These are phyloP conservation scores for Penicillium flavigenum DNA, from an alignment of 495 filamentous ascomycete genomes.

Conservation along the genomic window DNA sequence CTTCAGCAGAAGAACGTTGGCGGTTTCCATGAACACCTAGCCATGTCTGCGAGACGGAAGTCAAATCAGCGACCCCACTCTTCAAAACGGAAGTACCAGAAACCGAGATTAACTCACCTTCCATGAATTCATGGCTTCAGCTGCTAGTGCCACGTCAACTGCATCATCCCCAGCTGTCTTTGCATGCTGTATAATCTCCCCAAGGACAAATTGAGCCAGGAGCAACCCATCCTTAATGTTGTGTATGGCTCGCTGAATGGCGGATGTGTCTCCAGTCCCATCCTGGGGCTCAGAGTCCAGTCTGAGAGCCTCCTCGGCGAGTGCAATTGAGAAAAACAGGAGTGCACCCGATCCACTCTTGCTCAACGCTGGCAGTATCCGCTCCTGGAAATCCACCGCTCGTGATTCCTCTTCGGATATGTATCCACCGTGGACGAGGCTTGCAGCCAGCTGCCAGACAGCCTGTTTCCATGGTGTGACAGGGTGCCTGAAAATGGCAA, in stretches of 20 bases:
- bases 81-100: neutral
- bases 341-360: slow-evolving; percentile 55
- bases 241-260: slow-evolving; percentile 21
- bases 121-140: slow-evolving; percentile 39
- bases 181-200: slow-evolving; percentile 32
- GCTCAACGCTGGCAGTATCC: slow-evolving; percentile 50
- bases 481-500: slow-evolving; percentile 75
- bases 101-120: slow-evolving; percentile 27
- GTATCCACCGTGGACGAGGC: slow-evolving; percentile 53
- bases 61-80: neutral
- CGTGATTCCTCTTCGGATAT: slow-evolving; percentile 50
- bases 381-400: slow-evolving; percentile 46
- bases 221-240: slow-evolving; percentile 42
- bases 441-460: slow-evolving; percentile 65
- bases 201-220: slow-evolving; percentile 39
- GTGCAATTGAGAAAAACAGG: slow-evolving; percentile 68
- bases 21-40: slow-evolving; percentile 24
- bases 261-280: slow-evolving; percentile 9
- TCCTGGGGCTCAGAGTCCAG: slow-evolving; percentile 25
- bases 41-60: slow-evolving; percentile 15
- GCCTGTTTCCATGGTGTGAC: slow-evolving; percentile 66
- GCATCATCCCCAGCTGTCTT: slow-evolving; percentile 23
- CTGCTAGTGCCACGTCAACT: slow-evolving; percentile 24
- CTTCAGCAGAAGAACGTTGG: slow-evolving; percentile 13
- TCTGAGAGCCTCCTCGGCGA: slow-evolving; percentile 67